Base-by-base conservation (phyloP, 2,329 filamentous ascomycete genomes). In the Curvularia verruculosa region DNA sequence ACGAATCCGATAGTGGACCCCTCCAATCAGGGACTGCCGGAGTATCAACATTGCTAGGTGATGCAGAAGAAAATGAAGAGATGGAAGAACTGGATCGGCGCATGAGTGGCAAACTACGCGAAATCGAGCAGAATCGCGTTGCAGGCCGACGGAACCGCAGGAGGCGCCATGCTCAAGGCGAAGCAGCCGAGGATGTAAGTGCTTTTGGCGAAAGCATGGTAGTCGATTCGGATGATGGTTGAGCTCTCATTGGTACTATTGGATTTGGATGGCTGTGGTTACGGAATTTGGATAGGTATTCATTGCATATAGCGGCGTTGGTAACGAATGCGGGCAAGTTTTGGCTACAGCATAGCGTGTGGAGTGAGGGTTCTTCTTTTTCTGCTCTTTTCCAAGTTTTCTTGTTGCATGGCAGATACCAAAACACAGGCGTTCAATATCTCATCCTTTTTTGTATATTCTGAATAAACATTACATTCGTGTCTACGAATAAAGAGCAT, bases 81-180 rank as follows among this genome's bases (percentile, higher is more conserved):
- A 80, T 82, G 34, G 78, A 77, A 0, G 81, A 83, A 28, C 84
- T 88, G 56, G 86, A 89, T 66, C 75, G 78, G 3, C 79, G 81
- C 39, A 73, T 89, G 40, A 77, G 78, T 15, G 73, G 80, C 52
- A 78, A 78, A 45, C 83, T 87, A 66, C 83, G 68, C 77, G 34
- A 83, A 77, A 66, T 79, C 74, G 48, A 74, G 46, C 70, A 71
- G 36, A 82, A 65, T 73, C 75, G 15, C 75, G 86, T 87, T 54
- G 86, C 88, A 65, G 77, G 80, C 5, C 79, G 82, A 53, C 77
- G 77, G 50, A 84, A 85, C 59, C 83, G 68, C 76, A 79, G 43
- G 68, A 79, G 63, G 78, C 78, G 58, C 80, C 59, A 65, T 31
- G 65, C 65, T 1, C 85, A 74, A 79, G 72, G 81, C 75, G 26